Conservation (phyloP, 140 eudicot species). For the Cichorium intybus region DNA sequence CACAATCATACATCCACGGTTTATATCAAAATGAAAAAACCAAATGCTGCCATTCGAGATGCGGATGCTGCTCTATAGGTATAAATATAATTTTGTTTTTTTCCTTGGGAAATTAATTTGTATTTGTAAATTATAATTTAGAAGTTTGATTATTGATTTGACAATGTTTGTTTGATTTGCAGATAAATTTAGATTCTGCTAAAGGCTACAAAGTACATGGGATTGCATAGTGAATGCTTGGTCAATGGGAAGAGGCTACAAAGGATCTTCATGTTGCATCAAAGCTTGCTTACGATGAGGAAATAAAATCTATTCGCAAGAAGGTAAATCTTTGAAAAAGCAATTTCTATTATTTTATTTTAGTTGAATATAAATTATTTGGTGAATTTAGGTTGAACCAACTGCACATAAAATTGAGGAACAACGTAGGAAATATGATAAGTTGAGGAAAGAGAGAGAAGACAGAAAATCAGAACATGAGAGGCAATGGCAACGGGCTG, state of each 20-base stretch:
- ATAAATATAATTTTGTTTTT: too few species aligned
- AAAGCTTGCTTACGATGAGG: constrained; percentile 94
- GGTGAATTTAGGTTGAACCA: constrained; percentile 59
- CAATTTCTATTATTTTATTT: background rate
- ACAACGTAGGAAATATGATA: constrained; percentile 72
- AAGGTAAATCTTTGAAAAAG: constrained; percentile 40
- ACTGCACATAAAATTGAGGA: constrained; percentile 85
- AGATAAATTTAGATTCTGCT: too few species aligned
- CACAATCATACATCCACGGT: too few species aligned
- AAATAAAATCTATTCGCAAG: constrained; percentile 61
- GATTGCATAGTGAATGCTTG: constrained; percentile 72
- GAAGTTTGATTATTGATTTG: too few species aligned
- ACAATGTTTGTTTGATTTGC: too few species aligned
- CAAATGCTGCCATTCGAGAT: too few species aligned
- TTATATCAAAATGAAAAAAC: too few species aligned
- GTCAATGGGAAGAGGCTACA: constrained; percentile 79
- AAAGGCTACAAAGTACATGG: too few species aligned
- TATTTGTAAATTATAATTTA: too few species aligned
- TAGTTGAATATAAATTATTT: background rate
- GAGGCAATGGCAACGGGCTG: constrained; percentile 51
- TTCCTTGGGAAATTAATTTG: too few species aligned
- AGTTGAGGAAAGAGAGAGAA: constrained; percentile 63
- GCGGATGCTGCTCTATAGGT: too few species aligned
- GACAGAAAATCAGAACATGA: constrained; percentile 53
- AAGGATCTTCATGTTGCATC: constrained; percentile 79